These are phyloP conservation scores for Sabuloglossum arenarium DNA, from an alignment of 495 filamentous ascomycete genomes.

Conservation along the genomic window DNA sequence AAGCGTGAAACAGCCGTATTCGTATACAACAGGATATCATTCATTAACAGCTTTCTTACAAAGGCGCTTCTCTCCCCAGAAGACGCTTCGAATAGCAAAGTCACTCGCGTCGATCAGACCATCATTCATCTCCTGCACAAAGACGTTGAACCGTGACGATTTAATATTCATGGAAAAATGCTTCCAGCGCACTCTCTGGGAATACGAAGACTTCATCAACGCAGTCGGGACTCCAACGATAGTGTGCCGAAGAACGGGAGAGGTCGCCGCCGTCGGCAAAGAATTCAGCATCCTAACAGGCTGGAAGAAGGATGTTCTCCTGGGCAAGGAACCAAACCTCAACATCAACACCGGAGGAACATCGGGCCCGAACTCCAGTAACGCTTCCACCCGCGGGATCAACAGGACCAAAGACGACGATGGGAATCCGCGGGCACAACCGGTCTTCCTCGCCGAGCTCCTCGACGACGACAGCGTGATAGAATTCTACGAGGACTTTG, in stretches of 20 bases:
- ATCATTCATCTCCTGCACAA: constrained; percentile 74
- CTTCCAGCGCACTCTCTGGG: constrained; percentile 78
- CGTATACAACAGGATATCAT: constrained; percentile 80
- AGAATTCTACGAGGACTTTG: constrained; percentile 91
- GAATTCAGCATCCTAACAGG: constrained; percentile 88
- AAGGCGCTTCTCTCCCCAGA: constrained; percentile 46
- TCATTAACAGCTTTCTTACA: constrained; percentile 64
- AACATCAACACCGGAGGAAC: constrained; percentile 55
- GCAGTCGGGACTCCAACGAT: constrained; percentile 75
- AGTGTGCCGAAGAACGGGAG: constrained; percentile 77
- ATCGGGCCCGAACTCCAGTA: constrained; percentile 14
- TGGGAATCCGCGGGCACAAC: constrained; percentile 29
- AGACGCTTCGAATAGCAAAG: constrained; percentile 60
- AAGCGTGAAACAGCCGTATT: constrained; percentile 71
- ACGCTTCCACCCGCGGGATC: neutral
- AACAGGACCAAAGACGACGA: constrained; percentile 5
- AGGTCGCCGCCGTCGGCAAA: constrained; percentile 79
- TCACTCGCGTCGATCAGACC: constrained; percentile 77
- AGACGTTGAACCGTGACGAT: constrained; percentile 63
- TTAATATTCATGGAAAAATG: constrained; percentile 95
- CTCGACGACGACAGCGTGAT: constrained; percentile 86
- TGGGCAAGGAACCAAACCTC: constrained; percentile 72
- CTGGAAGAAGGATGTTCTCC: constrained; percentile 77
- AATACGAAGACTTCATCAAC: constrained; percentile 82
- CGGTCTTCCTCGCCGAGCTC: constrained; percentile 77